These are phyloP conservation scores for Aspergillus vadensis DNA, from an alignment of 2,329 filamentous ascomycete species.

Conservation along the genomic window DNA sequence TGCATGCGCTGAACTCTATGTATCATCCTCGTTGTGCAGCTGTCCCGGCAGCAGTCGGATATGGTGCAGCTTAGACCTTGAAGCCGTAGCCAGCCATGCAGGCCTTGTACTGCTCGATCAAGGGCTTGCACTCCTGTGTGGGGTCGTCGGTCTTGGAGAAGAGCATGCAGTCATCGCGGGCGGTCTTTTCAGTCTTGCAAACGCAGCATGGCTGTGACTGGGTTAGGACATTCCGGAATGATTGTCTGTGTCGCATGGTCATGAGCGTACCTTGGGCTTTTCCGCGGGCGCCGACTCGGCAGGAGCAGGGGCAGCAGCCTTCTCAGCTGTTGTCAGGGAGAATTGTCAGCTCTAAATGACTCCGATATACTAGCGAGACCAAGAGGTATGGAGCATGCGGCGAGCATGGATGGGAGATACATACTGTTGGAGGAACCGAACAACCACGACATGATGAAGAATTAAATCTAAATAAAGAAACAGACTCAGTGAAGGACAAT, in stretches of 20 bases:
- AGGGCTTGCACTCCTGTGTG: slow-evolving; percentile 73
- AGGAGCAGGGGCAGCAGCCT: slow-evolving; percentile 24
- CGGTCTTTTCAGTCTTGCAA: slow-evolving; percentile 91
- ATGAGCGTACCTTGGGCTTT: slow-evolving; percentile 42
- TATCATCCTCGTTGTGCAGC: not conserved
- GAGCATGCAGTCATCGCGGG: slow-evolving; percentile 97
- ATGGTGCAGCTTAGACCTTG: slow-evolving; percentile 51
- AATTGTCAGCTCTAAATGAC: not conserved
- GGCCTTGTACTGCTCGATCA: slow-evolving; percentile 80
- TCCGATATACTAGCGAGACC: not conserved
- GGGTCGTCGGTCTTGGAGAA: slow-evolving; percentile 86
- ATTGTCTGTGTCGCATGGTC: not conserved
- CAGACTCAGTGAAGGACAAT: slow-evolving; percentile 2
- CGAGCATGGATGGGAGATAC: slow-evolving; percentile 9
- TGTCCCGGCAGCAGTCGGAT: not conserved
- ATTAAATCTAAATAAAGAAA: not conserved
- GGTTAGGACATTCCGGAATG: slow-evolving; percentile 6
- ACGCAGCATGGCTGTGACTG: slow-evolving; percentile 85
- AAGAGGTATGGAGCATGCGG: not conserved
- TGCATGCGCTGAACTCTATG: slow-evolving; percentile 7
- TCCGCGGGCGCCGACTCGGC: slow-evolving; percentile 30
- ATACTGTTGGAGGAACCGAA: slow-evolving; percentile 40
- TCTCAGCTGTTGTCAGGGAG: slow-evolving; percentile 21
- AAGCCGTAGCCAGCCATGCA: slow-evolving; percentile 97
- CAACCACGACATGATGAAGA: slow-evolving; percentile 37